Percentiles rank a stretch among this genome's conserved stretches.
Conservation (phyloP, 2,329 filamentous ascomycete genomes). For the Xylaria polymorpha region DNA sequence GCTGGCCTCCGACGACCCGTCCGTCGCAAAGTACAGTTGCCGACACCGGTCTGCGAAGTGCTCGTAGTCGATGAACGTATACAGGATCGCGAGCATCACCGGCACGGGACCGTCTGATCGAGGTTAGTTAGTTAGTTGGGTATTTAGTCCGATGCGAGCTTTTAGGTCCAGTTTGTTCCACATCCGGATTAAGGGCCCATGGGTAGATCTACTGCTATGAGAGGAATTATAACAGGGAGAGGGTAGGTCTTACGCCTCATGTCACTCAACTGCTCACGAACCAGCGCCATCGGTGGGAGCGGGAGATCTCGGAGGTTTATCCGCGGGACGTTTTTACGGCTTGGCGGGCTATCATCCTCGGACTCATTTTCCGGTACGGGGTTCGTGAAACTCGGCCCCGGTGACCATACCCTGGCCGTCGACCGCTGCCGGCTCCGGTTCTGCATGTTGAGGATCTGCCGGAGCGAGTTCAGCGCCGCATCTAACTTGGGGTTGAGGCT, state of each 20-base stretch:
- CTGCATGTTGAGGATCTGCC: conserved; percentile 65
- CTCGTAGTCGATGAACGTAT: conserved; percentile 61
- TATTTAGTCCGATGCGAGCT: background rate
- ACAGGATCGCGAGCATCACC: conserved; percentile 62
- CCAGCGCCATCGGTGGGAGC: conserved; percentile 64
- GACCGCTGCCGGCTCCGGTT: conserved; percentile 45
- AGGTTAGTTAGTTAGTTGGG: conserved; percentile 13
- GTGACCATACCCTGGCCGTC: conserved; percentile 33
- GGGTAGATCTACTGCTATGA: background rate
- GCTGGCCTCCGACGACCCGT: conserved; percentile 61
- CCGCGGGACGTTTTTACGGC: conserved; percentile 59
- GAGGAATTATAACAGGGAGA: background rate
- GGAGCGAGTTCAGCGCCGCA: conserved; percentile 62
- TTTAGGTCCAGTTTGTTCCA: background rate
- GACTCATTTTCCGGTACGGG: conserved; percentile 23
- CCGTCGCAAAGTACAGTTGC: conserved; percentile 62
- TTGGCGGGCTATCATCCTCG: background rate
- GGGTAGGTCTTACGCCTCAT: conserved; percentile 55
- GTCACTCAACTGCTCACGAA: conserved; percentile 61
- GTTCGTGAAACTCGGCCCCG: conserved; percentile 24
- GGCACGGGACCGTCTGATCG: conserved; percentile 56
- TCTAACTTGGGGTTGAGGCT: conserved; percentile 61
- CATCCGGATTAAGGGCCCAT: too few relatives aligned
- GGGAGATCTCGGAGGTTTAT: conserved; percentile 63
- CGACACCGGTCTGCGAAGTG: conserved; percentile 64